These are phyloP conservation scores for Wolfiporia cocos DNA, from an alignment of 1,284 basidiomycete genomes.

Conservation along the genomic window DNA sequence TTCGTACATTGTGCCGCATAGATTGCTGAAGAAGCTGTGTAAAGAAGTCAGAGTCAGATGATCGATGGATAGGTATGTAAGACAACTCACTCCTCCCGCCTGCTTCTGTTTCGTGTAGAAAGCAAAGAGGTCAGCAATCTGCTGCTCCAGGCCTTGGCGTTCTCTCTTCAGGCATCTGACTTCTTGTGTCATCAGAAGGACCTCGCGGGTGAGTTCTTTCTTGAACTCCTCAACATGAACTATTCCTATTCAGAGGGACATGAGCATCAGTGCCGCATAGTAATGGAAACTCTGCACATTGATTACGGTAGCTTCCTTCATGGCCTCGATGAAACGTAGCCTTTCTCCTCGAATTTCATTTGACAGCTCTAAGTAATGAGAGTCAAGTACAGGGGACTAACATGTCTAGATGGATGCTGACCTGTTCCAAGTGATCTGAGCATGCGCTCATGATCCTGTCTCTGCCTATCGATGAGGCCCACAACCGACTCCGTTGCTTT, in stretches of 20 bases:
- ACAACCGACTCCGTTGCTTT: slow-evolving; percentile 53
- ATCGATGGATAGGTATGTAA: not conserved
- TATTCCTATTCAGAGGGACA: slow-evolving; percentile 23
- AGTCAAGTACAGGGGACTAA: not conserved
- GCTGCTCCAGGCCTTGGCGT: slow-evolving; percentile 65
- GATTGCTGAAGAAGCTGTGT: not conserved
- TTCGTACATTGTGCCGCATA: not conserved
- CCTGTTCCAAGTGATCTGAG: slow-evolving; percentile 60
- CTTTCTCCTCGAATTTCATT: slow-evolving; percentile 81
- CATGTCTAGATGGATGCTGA: slow-evolving; percentile 22
- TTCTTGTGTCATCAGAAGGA: slow-evolving; percentile 68
- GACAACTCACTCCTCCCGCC: slow-evolving; percentile 28
- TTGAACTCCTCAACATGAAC: slow-evolving; percentile 84
- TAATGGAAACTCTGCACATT: slow-evolving; percentile 61
- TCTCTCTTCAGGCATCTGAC: slow-evolving; percentile 69
- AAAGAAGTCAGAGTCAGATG: not conserved
- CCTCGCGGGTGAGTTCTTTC: slow-evolving; percentile 69
- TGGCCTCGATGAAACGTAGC: slow-evolving; percentile 81
- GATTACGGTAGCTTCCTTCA: slow-evolving; percentile 84
- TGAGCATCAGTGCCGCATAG: not conserved
- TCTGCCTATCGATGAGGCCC: slow-evolving; percentile 58
- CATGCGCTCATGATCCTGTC: slow-evolving; percentile 63
- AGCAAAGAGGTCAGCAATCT: slow-evolving; percentile 66
- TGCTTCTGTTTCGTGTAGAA: slow-evolving; percentile 66
- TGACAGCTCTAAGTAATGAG: slow-evolving; percentile 54